Percentiles rank a stretch among this genome's conserved stretches.
These are phyloP conservation scores for Daldinia concentrica DNA, from an alignment of 495 filamentous ascomycete species.

Conservation along the genomic window DNA sequence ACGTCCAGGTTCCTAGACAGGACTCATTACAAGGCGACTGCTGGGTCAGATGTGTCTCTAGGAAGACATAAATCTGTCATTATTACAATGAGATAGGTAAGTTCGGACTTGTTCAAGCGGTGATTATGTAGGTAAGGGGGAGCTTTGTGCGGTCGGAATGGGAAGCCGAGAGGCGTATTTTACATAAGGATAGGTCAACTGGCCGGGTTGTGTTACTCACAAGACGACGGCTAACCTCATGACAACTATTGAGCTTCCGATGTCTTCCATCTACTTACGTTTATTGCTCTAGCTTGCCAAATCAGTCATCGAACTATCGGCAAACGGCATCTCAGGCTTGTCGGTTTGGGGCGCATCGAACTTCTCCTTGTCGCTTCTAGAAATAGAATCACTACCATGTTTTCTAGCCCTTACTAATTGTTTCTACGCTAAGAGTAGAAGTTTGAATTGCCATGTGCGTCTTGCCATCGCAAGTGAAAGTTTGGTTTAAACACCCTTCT, in stretches of 20 bases:
- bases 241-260: background rate
- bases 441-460: constrained; percentile 8
- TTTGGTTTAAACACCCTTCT: background rate
- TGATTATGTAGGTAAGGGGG: background rate
- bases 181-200: constrained; percentile 14
- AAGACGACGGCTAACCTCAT: background rate
- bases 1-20: too few species aligned
- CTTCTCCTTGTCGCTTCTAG: background rate
- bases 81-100: background rate
- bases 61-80: background rate
- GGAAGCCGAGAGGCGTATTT: constrained; percentile 8
- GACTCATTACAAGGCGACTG: background rate
- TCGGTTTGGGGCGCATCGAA: background rate
- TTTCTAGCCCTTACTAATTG: constrained; percentile 12
- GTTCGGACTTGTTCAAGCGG: background rate
- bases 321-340: background rate
- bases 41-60: background rate
- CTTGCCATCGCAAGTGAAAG: background rate
- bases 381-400: constrained; percentile 19
- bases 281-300: background rate
- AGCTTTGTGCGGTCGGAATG: constrained; percentile 13
- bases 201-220: background rate
- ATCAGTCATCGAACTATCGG: background rate
- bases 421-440: constrained; percentile 10
- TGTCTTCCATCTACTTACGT: background rate